These are phyloP conservation scores for Rhinocladiella similis DNA, from an alignment of 2,329 filamentous ascomycete genomes.

Conservation along the genomic window DNA sequence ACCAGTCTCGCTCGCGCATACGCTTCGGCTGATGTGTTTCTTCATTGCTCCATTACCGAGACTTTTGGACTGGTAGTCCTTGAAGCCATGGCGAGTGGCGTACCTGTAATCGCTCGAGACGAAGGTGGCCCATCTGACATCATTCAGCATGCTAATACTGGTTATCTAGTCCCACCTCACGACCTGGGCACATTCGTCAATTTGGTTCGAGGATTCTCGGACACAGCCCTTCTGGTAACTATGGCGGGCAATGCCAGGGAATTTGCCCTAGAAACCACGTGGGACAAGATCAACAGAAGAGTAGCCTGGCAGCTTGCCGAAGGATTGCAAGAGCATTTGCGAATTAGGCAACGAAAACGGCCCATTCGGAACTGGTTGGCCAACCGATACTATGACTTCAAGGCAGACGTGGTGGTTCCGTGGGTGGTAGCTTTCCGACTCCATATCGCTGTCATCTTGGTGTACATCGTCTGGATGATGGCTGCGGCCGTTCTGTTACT, in stretches of 20 bases:
- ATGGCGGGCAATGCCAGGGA: conserved; percentile 53
- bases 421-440: conserved; percentile 33
- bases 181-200: conserved; percentile 61
- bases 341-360: conserved; percentile 12
- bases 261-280: conserved; percentile 64
- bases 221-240: conserved; percentile 44
- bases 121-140: conserved; percentile 70
- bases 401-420: conserved; percentile 21
- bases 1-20: conserved; percentile 65
- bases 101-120: conserved; percentile 68
- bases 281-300: conserved; percentile 71
- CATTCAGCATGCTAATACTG: conserved; percentile 59
- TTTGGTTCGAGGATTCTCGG: conserved; percentile 53
- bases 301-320: conserved; percentile 65
- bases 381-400: conserved; percentile 21
- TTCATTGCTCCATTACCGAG: conserved; percentile 71
- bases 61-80: conserved; percentile 71
- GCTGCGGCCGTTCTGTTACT: conserved; percentile 39
- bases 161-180: conserved; percentile 61
- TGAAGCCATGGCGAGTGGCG: conserved; percentile 69
- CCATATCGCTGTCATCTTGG: conserved; percentile 34
- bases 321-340: conserved; percentile 40
- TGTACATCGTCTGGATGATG: conserved; percentile 40
- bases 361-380: conserved; percentile 30
- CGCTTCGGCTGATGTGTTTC: conserved; percentile 67